Evolutionary conservation across 208 protist species (phyloP).

Genomic region (Acanthamoeba healyi): DNA sequence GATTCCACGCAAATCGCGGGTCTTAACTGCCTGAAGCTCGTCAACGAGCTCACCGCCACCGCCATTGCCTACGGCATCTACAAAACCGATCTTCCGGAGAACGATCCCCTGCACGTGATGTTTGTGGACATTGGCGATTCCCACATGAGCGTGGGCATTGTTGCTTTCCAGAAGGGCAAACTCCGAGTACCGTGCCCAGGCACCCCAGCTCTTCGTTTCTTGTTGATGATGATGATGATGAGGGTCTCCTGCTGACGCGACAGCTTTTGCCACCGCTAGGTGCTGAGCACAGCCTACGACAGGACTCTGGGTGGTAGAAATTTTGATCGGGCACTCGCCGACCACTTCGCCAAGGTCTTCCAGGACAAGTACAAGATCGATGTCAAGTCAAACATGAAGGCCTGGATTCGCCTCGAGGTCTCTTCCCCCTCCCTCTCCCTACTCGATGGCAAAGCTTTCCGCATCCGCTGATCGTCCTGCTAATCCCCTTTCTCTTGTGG

Average conservation of each 20-base stretch:
- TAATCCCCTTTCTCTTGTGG: too few species aligned
- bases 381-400: slow-evolving; percentile 77
- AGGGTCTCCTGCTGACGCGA: not conserved
- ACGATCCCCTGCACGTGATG: slow-evolving; percentile 77
- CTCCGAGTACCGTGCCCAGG: slow-evolving; percentile 75
- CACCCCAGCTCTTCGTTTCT: not conserved
- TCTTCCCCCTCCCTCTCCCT: not conserved
- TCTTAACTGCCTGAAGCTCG: slow-evolving; percentile 85
- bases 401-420: slow-evolving; percentile 75
- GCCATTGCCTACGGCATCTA: slow-evolving; percentile 80
- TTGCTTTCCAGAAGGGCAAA: slow-evolving; percentile 87
- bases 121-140: slow-evolving; percentile 88
- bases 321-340: slow-evolving; percentile 81
- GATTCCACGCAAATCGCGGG: slow-evolving; percentile 86
- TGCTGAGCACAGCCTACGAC: slow-evolving; percentile 76
- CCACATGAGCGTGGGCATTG: slow-evolving; percentile 77
- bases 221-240: not conserved
- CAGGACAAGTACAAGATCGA: slow-evolving; percentile 86
- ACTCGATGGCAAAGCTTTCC: not conserved
- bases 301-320: slow-evolving; percentile 80
- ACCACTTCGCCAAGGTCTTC: slow-evolving; percentile 83
- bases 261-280: not conserved
- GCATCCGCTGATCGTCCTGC: too few species aligned
- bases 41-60: slow-evolving; percentile 85
- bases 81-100: slow-evolving; percentile 82